Conservation (phyloP, 805 yeast genomes). For the Nakazawaea wyomingensis region DNA sequence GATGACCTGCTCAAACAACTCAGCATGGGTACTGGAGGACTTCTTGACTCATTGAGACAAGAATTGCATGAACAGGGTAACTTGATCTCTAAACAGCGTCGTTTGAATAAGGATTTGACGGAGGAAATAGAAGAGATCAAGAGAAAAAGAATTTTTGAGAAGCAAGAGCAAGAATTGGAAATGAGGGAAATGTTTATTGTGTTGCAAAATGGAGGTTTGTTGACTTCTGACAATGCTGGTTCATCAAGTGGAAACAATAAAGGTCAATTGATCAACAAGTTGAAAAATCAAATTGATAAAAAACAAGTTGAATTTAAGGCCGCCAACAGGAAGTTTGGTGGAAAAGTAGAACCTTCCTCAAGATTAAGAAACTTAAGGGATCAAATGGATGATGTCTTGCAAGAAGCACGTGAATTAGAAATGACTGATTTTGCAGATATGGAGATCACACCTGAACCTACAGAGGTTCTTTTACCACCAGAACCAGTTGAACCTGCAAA, state of each 20-base stretch:
- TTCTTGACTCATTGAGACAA: conserved; percentile 52
- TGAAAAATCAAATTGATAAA: conserved; percentile 40
- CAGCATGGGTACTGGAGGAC: conserved; percentile 69
- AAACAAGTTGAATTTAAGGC: conserved; percentile 35
- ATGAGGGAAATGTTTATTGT: conserved; percentile 67
- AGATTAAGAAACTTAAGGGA: conserved; percentile 70
- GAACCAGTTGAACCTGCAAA: conserved; percentile 6
- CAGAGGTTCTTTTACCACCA: conserved; percentile 13
- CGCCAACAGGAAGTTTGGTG: conserved; percentile 30
- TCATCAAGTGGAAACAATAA: conserved; percentile 18
- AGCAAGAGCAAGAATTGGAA: conserved; percentile 72
- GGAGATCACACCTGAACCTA: conserved; percentile 17
- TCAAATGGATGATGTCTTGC: conserved; percentile 79
- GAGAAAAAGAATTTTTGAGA: conserved; percentile 53
- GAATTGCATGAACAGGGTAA: conserved; percentile 62
- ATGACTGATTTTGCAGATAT: conserved; percentile 71
- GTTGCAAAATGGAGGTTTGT: conserved; percentile 37
- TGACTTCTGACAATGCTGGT: conserved; percentile 26
- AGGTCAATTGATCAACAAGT: conserved; percentile 31
- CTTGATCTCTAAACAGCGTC: conserved; percentile 52
- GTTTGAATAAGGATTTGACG: conserved; percentile 55
- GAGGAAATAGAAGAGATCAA: conserved; percentile 60
- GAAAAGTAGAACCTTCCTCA: conserved; percentile 66
- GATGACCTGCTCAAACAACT: conserved; percentile 24
- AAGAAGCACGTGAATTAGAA: conserved; percentile 81